phyloP scores from a whole-genome alignment of 352 stramenopile genomes.

The Phytophthora pseudosyringae region DNA sequence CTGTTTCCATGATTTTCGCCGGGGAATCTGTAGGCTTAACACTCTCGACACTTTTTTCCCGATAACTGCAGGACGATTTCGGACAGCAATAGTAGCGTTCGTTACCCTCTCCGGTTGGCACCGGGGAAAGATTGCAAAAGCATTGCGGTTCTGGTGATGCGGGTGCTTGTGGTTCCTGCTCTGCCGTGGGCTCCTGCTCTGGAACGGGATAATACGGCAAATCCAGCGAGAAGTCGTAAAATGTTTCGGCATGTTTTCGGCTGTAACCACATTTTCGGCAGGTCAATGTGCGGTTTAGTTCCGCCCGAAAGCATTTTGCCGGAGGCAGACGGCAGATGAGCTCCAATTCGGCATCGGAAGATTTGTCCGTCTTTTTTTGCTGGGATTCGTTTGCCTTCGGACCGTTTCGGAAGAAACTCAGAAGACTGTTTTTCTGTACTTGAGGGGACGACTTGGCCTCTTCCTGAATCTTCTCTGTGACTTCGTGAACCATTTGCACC shows the following conservation, averaged over 20 bases:
- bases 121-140: constrained; percentile 60
- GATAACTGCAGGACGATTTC: constrained; percentile 68
- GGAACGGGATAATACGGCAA: constrained; percentile 52
- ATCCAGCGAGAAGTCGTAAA: constrained; percentile 90
- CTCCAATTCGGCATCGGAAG: constrained; percentile 38
- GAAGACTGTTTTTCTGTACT: constrained; percentile 48
- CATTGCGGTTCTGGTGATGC: constrained; percentile 49
- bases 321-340: constrained; percentile 65
- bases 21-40: constrained; percentile 15
- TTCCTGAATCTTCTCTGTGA: constrained; percentile 42
- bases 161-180: constrained; percentile 44
- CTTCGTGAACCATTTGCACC: constrained; percentile 48
- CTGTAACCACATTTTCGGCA: constrained; percentile 82
- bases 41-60: constrained; percentile 44
- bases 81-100: constrained; percentile 62
- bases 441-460: constrained; percentile 32
- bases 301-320: constrained; percentile 79
- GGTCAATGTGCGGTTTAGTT: constrained; percentile 79
- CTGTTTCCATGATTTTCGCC: constrained; percentile 8
- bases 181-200: constrained; percentile 32
- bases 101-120: constrained; percentile 38
- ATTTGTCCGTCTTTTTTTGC: constrained; percentile 16
- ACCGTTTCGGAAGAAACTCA: constrained; percentile 68
- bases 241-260: constrained; percentile 78
- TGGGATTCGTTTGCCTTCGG: constrained; percentile 17